Conservation (phyloP, 495 filamentous ascomycete genomes). For the Lasiosphaeris hirsuta region DNA sequence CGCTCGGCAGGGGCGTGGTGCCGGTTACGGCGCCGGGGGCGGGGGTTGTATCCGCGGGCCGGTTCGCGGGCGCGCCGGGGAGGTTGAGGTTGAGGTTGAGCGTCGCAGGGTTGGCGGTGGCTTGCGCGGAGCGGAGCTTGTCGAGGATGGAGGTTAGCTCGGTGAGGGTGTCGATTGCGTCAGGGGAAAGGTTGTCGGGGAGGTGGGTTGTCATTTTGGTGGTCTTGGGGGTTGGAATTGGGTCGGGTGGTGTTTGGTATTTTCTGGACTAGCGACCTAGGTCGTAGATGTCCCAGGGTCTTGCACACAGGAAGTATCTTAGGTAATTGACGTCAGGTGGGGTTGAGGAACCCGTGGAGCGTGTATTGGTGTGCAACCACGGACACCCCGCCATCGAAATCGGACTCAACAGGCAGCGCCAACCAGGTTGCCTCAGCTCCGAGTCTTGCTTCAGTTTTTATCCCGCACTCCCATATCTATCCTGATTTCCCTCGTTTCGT, state of each 20-base stretch:
- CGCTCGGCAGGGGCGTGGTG: conserved; percentile 29
- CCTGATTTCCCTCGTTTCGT: conserved; percentile 14
- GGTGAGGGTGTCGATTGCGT: conserved; percentile 81
- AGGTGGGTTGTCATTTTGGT: conserved; percentile 31
- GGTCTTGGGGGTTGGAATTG: not conserved
- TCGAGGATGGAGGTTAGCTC: conserved; percentile 73
- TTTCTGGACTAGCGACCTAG: not conserved
- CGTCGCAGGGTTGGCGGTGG: conserved; percentile 13
- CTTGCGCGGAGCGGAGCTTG: conserved; percentile 56
- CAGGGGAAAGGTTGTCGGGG: conserved; percentile 50
- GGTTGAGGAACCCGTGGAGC: conserved; percentile 6
- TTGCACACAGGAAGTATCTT: not conserved
- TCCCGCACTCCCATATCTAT: conserved; percentile 20
- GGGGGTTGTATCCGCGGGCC: conserved; percentile 17
- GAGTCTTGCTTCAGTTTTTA: conserved; percentile 25
- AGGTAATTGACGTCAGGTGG: conserved; percentile 23
- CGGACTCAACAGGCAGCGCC: conserved; percentile 11
- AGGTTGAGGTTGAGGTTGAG: not conserved
- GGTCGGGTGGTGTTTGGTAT: not conserved
- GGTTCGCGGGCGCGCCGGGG: conserved; percentile 19
- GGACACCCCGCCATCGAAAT: conserved; percentile 26
- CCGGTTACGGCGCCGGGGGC: conserved; percentile 33
- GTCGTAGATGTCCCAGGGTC: not conserved
- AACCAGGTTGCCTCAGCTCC: not conserved
- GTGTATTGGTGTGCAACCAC: not conserved